These are phyloP conservation scores for Porphyra umbilicalis DNA, from an alignment of 31 red algal genomes.

Conservation along the genomic window DNA sequence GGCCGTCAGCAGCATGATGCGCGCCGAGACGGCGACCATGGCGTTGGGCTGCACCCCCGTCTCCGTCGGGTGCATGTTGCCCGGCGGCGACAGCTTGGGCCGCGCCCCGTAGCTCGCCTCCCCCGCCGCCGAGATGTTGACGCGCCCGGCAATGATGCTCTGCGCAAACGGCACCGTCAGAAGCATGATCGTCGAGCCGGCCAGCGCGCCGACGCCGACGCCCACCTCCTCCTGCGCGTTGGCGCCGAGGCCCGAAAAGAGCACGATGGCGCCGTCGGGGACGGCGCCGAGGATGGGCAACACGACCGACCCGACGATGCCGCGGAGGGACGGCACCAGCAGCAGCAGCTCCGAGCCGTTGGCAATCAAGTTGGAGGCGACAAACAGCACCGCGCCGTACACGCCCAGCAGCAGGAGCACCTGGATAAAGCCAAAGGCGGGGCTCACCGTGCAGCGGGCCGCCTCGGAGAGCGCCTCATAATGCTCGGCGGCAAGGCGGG, in stretches of 20 bases:
- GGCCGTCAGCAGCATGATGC: conserved; percentile 67
- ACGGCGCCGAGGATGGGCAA: conserved; percentile 79
- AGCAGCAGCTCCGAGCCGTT: conserved; percentile 68
- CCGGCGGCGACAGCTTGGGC: conserved; percentile 46
- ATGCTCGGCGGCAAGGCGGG: background rate
- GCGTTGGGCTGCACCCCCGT: conserved; percentile 41
- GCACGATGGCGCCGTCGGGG: conserved; percentile 78
- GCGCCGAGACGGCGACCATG: conserved; percentile 40
- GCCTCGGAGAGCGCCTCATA: conserved; percentile 12
- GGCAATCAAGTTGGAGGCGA: conserved; percentile 62
- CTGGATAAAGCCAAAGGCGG: conserved; percentile 55
- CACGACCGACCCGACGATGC: conserved; percentile 74
- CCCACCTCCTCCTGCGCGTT: conserved; percentile 77
- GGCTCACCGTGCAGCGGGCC: conserved; percentile 35
- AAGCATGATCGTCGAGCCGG: conserved; percentile 74
- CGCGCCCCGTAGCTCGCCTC: conserved; percentile 27
- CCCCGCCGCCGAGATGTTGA: conserved; percentile 46
- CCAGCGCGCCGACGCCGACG: conserved; percentile 76
- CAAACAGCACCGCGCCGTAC: conserved; percentile 54
- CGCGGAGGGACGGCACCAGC: conserved; percentile 56
- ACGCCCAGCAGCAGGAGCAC: conserved; percentile 52
- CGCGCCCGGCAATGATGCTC: conserved; percentile 55
- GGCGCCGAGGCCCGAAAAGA: conserved; percentile 74
- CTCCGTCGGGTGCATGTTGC: conserved; percentile 13
- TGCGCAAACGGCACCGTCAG: conserved; percentile 80